These are phyloP conservation scores for Hypoxylon cercidicola DNA, from an alignment of 495 filamentous ascomycete species.

Conservation along the genomic window DNA sequence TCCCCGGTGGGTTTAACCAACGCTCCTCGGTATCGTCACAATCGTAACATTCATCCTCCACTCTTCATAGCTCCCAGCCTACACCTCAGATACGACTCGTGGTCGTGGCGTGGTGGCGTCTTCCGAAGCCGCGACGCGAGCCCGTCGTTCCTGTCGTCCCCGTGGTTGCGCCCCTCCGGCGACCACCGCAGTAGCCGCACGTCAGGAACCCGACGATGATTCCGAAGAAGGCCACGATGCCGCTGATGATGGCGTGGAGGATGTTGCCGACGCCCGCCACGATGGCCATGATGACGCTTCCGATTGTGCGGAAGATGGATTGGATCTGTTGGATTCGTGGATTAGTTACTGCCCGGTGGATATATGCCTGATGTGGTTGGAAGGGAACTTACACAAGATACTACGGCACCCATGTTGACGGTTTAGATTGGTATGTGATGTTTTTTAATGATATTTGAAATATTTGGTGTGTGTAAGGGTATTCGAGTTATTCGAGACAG, in stretches of 20 bases:
- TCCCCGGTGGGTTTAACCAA: background rate
- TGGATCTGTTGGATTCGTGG: slow-evolving; percentile 67
- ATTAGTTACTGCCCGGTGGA: slow-evolving; percentile 26
- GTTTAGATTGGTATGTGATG: slow-evolving; percentile 37
- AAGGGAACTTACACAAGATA: slow-evolving; percentile 84
- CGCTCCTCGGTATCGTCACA: slow-evolving; percentile 4
- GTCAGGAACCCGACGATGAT: slow-evolving; percentile 89
- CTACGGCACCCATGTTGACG: slow-evolving; percentile 89
- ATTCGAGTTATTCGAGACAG: slow-evolving; percentile 17
- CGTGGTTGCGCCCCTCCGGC: slow-evolving; percentile 30
- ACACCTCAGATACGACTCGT: slow-evolving; percentile 42
- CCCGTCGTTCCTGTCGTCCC: slow-evolving; percentile 30
- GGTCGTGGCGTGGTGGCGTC: slow-evolving; percentile 42
- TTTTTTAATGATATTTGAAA: slow-evolving; percentile 30
- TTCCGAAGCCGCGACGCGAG: slow-evolving; percentile 41
- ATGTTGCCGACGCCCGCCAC: slow-evolving; percentile 81
- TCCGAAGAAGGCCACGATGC: slow-evolving; percentile 78
- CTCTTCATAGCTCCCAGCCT: background rate
- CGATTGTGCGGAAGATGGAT: slow-evolving; percentile 84
- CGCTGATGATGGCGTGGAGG: slow-evolving; percentile 82
- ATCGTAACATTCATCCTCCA: slow-evolving; percentile 12
- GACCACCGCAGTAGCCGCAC: slow-evolving; percentile 67
- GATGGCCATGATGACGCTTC: slow-evolving; percentile 82
- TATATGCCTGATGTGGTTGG: background rate
- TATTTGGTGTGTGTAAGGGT: slow-evolving; percentile 2